These are phyloP conservation scores for Lophiotrema nucula DNA, from an alignment of 495 filamentous ascomycete species.

Conservation along the genomic window DNA sequence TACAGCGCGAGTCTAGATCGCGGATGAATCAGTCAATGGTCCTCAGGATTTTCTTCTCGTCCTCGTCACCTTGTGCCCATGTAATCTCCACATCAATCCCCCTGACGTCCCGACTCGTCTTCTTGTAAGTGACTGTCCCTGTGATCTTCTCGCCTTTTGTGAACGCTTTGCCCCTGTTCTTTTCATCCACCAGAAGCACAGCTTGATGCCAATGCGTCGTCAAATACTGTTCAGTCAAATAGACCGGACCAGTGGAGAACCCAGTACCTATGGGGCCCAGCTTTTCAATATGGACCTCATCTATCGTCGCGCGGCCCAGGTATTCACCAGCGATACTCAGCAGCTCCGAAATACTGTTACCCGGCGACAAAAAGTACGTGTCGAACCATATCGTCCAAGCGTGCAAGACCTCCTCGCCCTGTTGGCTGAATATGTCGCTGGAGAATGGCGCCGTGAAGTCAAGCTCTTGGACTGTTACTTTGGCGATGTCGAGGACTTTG, in stretches of 20 bases:
- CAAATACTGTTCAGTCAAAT: too few relatives aligned
- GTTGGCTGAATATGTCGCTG: slow-evolving; percentile 51
- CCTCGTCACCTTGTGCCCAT: slow-evolving; percentile 3
- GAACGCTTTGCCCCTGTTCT: too few relatives aligned
- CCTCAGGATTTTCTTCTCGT: neutral
- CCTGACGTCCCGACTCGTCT: slow-evolving; percentile 27
- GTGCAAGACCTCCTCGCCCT: slow-evolving; percentile 57
- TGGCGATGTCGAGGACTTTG: slow-evolving; percentile 56
- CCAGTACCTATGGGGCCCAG: too few relatives aligned
- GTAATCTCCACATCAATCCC: slow-evolving; percentile 21
- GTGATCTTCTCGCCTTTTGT: too few relatives aligned
- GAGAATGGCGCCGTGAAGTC: slow-evolving; percentile 56
- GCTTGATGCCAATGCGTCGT: slow-evolving; percentile 48
- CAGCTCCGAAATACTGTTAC: too few relatives aligned
- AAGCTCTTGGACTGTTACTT: slow-evolving; percentile 56
- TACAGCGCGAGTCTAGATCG: too few relatives aligned
- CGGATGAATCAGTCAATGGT: too few relatives aligned
- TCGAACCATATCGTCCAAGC: slow-evolving; percentile 66
- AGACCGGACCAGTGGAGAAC: too few relatives aligned
- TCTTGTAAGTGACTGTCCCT: slow-evolving; percentile 40
- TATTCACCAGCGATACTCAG: too few relatives aligned
- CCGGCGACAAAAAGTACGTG: slow-evolving; percentile 58
- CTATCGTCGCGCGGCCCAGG: too few relatives aligned
- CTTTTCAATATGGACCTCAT: too few relatives aligned
- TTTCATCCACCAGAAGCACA: slow-evolving; percentile 40